Evolutionary conservation across 1,284 basidiomycete species (phyloP), one percentile per base, ranked within the genome.

Genomic region (Ceratobasidium sp.): DNA sequence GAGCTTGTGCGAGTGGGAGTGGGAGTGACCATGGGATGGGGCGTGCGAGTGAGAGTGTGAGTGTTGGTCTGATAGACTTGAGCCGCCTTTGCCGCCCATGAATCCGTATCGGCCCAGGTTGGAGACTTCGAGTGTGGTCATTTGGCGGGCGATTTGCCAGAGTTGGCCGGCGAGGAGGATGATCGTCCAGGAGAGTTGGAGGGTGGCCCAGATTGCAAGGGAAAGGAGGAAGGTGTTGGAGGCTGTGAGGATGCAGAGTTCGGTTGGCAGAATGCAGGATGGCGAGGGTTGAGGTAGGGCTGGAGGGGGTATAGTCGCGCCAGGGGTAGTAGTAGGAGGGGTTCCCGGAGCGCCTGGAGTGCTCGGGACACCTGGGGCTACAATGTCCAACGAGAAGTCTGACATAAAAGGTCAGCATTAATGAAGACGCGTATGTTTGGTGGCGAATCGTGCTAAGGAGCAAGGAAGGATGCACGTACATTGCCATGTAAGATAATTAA

Each of bases 51-150:
- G 64, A 82, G 65, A 80, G 10, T 80, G 76, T 72, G 86, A 29
- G 81, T 73, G 73, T 72, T 79, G 81, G 65, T 91, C 91, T 34
- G 82, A 82, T 20, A 91, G 78, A 62, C 83, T 86, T 0, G 85
- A 85, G 4, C 93, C 92, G 1, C 82, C 83, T 32, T 92, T 88
- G 0, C 95, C 95, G 54, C 96, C 97, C 94, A 99, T 98, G 81
- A 89, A 98, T 1, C 97, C 96, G 76, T 91, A 98, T 56, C 96
- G 85, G 0, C 96, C 94, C 2, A 98, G 86, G 77, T 99, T 99
- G 70, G 89, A 91, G 4, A 98, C 93, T 77, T 99, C 96, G 69
- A 97, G 85, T 0, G 96, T 98, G 0, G 96, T 99, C 87, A 99
- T 93, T 77, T 99, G 96, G 20, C 91, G 85, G 8, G 89, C 86